Percentiles rank a stretch among this genome's conserved stretches.
These are phyloP conservation scores for Stachybotrys echinatus DNA, from an alignment of 2,329 filamentous ascomycete genomes.

Conservation along the genomic window DNA sequence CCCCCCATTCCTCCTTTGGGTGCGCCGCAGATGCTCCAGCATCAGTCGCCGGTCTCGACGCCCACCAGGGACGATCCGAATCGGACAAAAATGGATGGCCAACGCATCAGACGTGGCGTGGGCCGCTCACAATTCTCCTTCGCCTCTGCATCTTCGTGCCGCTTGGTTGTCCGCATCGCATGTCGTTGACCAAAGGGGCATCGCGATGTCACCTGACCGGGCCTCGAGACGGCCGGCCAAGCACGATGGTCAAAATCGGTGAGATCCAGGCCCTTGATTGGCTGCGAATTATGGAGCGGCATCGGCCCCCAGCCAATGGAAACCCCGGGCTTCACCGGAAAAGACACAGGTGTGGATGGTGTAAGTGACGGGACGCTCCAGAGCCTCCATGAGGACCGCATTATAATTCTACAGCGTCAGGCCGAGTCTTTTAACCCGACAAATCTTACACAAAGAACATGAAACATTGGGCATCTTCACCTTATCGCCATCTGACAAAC, in stretches of 20 bases:
- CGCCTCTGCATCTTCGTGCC: neutral
- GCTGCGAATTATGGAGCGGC: conserved; percentile 12
- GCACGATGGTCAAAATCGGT: conserved; percentile 21
- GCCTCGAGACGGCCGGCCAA: conserved; percentile 2
- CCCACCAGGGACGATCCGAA: too few species aligned
- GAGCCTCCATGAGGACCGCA: conserved; percentile 29
- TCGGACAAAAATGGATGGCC: neutral
- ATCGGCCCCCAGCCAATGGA: conserved; percentile 18
- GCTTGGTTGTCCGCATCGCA: neutral
- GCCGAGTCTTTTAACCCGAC: conserved; percentile 30
- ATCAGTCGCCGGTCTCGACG: neutral
- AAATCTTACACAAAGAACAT: conserved; percentile 33
- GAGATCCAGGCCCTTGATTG: conserved; percentile 23
- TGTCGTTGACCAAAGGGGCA: neutral
- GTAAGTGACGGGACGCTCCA: conserved; percentile 30
- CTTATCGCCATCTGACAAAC: conserved; percentile 31
- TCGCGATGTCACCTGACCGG: conserved; percentile 14
- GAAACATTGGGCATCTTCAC: conserved; percentile 33
- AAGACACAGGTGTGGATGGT: conserved; percentile 26
- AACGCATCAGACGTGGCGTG: neutral
- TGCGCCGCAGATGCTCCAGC: neutral
- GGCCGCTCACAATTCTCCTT: neutral
- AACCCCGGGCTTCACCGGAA: conserved; percentile 17
- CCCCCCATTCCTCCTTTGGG: neutral
- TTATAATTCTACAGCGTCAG: conserved; percentile 34